phyloP scores from a whole-genome alignment of 352 stramenopile species.

The Phytophthora fragariae region DNA sequence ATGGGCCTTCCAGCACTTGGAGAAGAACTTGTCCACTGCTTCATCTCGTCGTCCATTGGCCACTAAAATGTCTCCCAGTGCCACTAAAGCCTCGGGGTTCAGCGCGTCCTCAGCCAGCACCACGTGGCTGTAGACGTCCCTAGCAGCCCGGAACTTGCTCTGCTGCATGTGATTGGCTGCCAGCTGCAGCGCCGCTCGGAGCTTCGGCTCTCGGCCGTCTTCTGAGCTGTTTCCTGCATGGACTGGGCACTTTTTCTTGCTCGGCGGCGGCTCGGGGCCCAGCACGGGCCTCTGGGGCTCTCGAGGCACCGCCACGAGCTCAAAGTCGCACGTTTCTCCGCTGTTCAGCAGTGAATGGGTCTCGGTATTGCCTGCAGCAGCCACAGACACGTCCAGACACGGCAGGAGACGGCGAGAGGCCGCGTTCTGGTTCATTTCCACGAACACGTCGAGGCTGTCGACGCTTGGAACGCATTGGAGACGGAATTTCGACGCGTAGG shows the following conservation, averaged over 20 bases:
- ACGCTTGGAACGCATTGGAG: slow-evolving; percentile 29
- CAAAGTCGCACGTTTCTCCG: slow-evolving; percentile 41
- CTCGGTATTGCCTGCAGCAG: slow-evolving; percentile 3
- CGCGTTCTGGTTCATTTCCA: slow-evolving; percentile 46
- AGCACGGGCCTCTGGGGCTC: slow-evolving; percentile 18
- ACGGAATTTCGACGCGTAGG: slow-evolving; percentile 57
- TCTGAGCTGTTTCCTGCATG: slow-evolving; percentile 13
- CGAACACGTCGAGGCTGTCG: slow-evolving; percentile 48
- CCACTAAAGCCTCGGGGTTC: slow-evolving; percentile 59
- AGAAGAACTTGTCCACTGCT: slow-evolving; percentile 51
- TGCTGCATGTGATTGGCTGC: slow-evolving; percentile 54
- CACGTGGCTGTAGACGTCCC: slow-evolving; percentile 55
- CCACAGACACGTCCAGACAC: slow-evolving; percentile 34
- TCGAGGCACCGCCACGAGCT: slow-evolving; percentile 48
- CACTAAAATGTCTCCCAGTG: slow-evolving; percentile 60
- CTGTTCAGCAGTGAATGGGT: background rate
- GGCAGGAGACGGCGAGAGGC: slow-evolving; percentile 28
- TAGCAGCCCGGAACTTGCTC: slow-evolving; percentile 53
- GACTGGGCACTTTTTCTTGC: slow-evolving; percentile 8
- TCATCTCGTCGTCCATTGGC: slow-evolving; percentile 49
- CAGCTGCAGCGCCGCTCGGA: slow-evolving; percentile 44
- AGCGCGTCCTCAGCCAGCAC: slow-evolving; percentile 46
- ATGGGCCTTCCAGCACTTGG: slow-evolving; percentile 52
- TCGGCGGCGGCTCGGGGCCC: background rate
- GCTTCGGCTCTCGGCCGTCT: slow-evolving; percentile 28